Evolutionary conservation across 2,329 filamentous ascomycete genomes (phyloP), one percentile per base, ranked within the genome.

Genomic region (Phaeosphaeriaceae sp.): DNA sequence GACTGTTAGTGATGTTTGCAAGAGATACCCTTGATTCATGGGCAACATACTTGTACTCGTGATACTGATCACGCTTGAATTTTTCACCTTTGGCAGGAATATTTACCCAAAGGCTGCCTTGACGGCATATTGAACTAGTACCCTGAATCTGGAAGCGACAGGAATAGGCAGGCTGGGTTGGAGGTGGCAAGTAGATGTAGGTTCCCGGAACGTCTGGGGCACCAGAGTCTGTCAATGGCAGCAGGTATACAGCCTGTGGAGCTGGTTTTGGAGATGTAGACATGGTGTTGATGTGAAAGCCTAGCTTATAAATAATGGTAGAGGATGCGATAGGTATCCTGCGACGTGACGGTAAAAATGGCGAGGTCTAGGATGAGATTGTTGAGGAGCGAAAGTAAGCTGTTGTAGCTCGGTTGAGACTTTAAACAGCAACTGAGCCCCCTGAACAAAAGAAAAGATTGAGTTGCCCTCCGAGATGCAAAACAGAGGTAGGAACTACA

Each of bases 41-140:
- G 48, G 13, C 13, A 38, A 72, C 87, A 73, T 81, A 97, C 93
- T 90, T 93, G 83, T 89, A 95, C 76, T 96, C 88, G 65, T 86
- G 85, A 74, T 96, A 99, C 28, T 83, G 82, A 66, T 88, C 82
- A 62, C 94, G 87, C 58, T 85, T 83, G 70, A 97, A 99, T 35
- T 85, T 77, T 41, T 85, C 78, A 50, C 87, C 92, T 64, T 87
- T 81, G 53, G 87, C 83, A 6, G 94, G 94, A 52, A 97, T 89
- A 74, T 99, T 99, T 67, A 96, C 88, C 93, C 94, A 99, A 56
- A 99, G 81, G 70, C 90, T 97, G 51, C 95, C 94, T 76, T 96
- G 82, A 61, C 92, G 86, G 74, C 92, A 97, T 79, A 99, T 94
- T 54, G 93, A 96, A 71, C 93, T 96, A 48, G 91, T 93, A 54